Evolutionary conservation across 305 asterid species (phyloP), one percentile per base, ranked within the genome.

Genomic region (Galium porrigens): DNA sequence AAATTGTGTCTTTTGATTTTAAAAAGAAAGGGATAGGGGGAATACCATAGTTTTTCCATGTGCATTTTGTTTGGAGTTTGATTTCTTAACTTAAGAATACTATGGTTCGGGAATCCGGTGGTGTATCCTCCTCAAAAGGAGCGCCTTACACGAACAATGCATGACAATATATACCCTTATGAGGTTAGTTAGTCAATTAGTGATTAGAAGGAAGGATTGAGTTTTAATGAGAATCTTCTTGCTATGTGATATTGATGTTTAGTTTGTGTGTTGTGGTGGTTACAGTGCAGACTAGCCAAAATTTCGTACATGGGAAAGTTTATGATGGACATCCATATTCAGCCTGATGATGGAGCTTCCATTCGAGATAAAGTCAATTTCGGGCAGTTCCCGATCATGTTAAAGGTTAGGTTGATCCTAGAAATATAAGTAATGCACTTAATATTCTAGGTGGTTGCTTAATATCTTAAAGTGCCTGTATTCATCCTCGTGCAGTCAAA

Each of bases 221-320:
- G 17, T 9, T 61, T 0, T 52, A 20, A 10, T 53, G 44, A n/a
- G 56, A 18, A 32, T 27, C 59, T 46, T 55, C 4, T 37, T 8
- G 55, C 2, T 9, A 12, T 9, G 44, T 41, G 56, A 29, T 66
- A n/a, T 29, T 70, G 20, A 36, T 46, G 32, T 44, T 53, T 6
- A 20, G n/a, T 39, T 44, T 57, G 68, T 65, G 68, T 55, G 30
- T 66, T 42, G 66, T 27, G 30, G 30, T 81, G 72, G 7, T 46
- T 15, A 46, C 95, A 91, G 96, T 91, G 96, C 76, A 81, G 98
- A 72, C 96, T 86, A 79, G 98, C 96, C 73, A 91, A 85, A 80
- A 76, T 83, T 67, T 60, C 95, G 5, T 91, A 88, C 63, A 33
- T 77, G 0, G 95, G 98, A 72, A 87, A 75, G 79, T 84, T 91